These are phyloP conservation scores for Aspergillus brasiliensis DNA, from an alignment of 2,329 filamentous ascomycete species.

Conservation along the genomic window DNA sequence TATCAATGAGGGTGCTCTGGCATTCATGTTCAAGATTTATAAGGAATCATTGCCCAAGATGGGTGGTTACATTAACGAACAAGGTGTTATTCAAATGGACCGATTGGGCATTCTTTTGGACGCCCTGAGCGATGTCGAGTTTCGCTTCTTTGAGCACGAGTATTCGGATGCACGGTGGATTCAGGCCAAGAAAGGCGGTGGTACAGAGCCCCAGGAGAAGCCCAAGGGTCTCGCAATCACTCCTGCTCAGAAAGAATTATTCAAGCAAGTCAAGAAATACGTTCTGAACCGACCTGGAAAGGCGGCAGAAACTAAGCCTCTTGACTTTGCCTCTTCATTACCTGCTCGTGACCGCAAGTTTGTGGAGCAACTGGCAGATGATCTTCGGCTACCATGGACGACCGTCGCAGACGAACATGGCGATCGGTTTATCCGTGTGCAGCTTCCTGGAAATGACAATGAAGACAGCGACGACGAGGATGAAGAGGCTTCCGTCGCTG, in stretches of 20 bases:
- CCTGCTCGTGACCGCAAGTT: slow-evolving; percentile 90
- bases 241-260: slow-evolving; percentile 76
- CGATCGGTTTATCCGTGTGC: slow-evolving; percentile 66
- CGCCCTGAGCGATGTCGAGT: slow-evolving; percentile 84
- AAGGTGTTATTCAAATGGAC: slow-evolving; percentile 84
- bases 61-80: slow-evolving; percentile 94
- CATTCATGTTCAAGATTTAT: slow-evolving; percentile 97
- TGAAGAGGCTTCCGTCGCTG: slow-evolving; percentile 79
- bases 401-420: slow-evolving; percentile 66
- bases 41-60: slow-evolving; percentile 84
- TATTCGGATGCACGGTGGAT: slow-evolving; percentile 89
- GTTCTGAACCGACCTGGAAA: slow-evolving; percentile 68
- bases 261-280: slow-evolving; percentile 79
- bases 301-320: slow-evolving; percentile 49
- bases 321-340: slow-evolving; percentile 73
- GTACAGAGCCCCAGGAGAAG: slow-evolving; percentile 59
- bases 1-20: slow-evolving; percentile 96
- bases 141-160: slow-evolving; percentile 89
- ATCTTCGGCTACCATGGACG: slow-evolving; percentile 66
- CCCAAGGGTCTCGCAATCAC: slow-evolving; percentile 72
- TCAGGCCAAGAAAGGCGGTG: slow-evolving; percentile 76
- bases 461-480: slow-evolving; percentile 68
- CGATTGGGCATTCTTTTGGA: slow-evolving; percentile 76
- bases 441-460: slow-evolving; percentile 57
- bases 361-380: slow-evolving; percentile 79